These are phyloP conservation scores for Selaginella tamariscina DNA, from an alignment of 75 land plant species.

Conservation along the genomic window DNA sequence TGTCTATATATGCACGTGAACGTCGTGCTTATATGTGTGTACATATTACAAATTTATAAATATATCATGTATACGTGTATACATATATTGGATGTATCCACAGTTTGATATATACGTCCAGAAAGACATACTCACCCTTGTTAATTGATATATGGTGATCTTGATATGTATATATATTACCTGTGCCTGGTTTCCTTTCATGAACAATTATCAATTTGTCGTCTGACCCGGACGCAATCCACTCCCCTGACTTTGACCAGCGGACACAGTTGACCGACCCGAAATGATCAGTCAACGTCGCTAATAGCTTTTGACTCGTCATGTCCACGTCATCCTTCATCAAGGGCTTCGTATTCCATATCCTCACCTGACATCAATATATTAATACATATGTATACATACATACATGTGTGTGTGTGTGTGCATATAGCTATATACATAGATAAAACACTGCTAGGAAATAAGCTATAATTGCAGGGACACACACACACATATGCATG, in stretches of 20 bases:
- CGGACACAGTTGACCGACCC: constrained; percentile 98
- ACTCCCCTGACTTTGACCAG: constrained; percentile 86
- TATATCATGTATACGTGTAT: too few species aligned
- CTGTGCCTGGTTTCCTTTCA: constrained; percentile 79
- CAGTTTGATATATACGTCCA: too few species aligned
- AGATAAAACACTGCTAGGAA: not conserved
- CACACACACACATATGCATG: not conserved
- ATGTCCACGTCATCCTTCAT: constrained; percentile 39
- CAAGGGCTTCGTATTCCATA: constrained; percentile 74
- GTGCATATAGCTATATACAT: not conserved
- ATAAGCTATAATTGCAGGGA: not conserved
- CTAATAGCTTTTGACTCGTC: constrained; percentile 44
- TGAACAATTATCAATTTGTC: constrained; percentile 77
- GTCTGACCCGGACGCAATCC: constrained; percentile 92
- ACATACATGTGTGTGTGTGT: not conserved
- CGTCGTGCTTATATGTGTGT: too few species aligned
- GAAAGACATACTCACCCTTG: too few species aligned
- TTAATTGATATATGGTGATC: too few species aligned
- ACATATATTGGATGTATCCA: too few species aligned
- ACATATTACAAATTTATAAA: too few species aligned
- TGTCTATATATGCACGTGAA: too few species aligned
- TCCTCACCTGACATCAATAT: constrained; percentile 47
- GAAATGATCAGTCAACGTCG: constrained; percentile 90
- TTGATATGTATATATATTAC: too few species aligned
- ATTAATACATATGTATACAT: not conserved